Evolutionary conservation across 2,329 filamentous ascomycete species (phyloP), one percentile per base, ranked within the genome.

Genomic region (Colletotrichum echinochloae): DNA sequence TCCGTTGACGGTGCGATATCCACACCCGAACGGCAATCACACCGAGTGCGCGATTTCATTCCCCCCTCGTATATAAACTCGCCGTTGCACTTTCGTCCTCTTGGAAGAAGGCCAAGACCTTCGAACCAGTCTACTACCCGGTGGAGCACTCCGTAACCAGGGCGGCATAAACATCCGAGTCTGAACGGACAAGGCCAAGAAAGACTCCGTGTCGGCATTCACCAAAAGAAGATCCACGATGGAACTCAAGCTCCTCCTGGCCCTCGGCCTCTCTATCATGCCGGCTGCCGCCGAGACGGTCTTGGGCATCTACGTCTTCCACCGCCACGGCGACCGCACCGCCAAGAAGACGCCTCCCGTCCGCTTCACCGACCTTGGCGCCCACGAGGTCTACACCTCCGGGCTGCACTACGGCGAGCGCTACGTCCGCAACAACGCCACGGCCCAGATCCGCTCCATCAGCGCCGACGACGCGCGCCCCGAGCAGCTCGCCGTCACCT

Each of bases 301-400:
- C 35, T 86, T 97, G 20, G 94, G 94, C 62, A 90, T 91, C 55
- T 96, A 95, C 81, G 90, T 97, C 81, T 97, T 97, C 85, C 90
- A 94, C 75, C 92, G 95, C 55, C 95, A 98, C 83, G 95, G 95
- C 68, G 95, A 98, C 81, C 90, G 95, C 66, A 95, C 94, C 0
- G 83, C 93, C 73, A 97, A 97, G 83, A 85, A 89, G 23, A 89
- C 89, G 73, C 85, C 90, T 55, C 92, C 92, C 16, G 89, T 93
- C 35, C 87, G 87, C 74, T 82, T 98, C 78, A 97, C 95, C 16
- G 87, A 91, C 70, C 87, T 97, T 61, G 95, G 95, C 39, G 94
- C 95, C 78, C 83, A 87, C 57, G 86, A 98, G 83, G 90, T 94
- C 74, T 91, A 89, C 81, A 84, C 86, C 56, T 91, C 92, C 0